Conservation (phyloP, 2,329 filamentous ascomycete species). For the Zymoseptoria brevis region DNA sequence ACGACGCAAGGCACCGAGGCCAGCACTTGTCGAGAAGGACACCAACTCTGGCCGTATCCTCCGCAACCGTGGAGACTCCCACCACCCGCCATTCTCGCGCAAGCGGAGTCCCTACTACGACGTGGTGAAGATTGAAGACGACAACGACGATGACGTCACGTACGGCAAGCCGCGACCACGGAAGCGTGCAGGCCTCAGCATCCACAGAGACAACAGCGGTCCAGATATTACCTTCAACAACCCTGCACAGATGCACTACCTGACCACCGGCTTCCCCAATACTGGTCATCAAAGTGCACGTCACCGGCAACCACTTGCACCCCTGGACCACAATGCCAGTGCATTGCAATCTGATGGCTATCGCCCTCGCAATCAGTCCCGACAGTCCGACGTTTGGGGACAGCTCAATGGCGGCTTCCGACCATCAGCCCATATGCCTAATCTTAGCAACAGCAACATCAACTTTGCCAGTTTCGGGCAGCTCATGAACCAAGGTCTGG, state of each 20-base stretch:
- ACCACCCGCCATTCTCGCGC: slow-evolving; percentile 8
- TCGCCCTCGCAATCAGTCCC: slow-evolving; percentile 1
- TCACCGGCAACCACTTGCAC: not conserved
- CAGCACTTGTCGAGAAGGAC: slow-evolving; percentile 23
- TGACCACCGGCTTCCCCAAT: slow-evolving; percentile 9
- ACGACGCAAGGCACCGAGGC: slow-evolving; percentile 14
- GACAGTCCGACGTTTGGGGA: slow-evolving; percentile 11
- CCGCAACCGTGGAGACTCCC: slow-evolving; percentile 10
- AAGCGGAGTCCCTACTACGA: slow-evolving; percentile 7
- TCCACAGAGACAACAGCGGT: slow-evolving; percentile 35
- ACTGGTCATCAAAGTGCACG: not conserved
- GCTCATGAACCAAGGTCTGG: not conserved
- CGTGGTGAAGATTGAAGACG: slow-evolving; percentile 13
- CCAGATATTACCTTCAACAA: slow-evolving; percentile 29
- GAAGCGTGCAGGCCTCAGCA: slow-evolving; percentile 32
- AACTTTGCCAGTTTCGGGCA: slow-evolving; percentile 7
- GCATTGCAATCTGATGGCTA: not conserved
- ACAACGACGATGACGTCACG: slow-evolving; percentile 25
- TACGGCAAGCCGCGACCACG: slow-evolving; percentile 23
- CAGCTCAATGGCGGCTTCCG: slow-evolving; percentile 11
- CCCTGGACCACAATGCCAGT: not conserved
- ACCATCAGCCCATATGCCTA: slow-evolving; percentile 5
- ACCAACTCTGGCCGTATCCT: slow-evolving; percentile 19
- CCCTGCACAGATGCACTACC: slow-evolving; percentile 14
- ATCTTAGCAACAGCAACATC: slow-evolving; percentile 1